Evolutionary conservation across 2,329 filamentous ascomycete species (phyloP), one percentile per base, ranked within the genome.

Genomic region (Xylaria sp.): DNA sequence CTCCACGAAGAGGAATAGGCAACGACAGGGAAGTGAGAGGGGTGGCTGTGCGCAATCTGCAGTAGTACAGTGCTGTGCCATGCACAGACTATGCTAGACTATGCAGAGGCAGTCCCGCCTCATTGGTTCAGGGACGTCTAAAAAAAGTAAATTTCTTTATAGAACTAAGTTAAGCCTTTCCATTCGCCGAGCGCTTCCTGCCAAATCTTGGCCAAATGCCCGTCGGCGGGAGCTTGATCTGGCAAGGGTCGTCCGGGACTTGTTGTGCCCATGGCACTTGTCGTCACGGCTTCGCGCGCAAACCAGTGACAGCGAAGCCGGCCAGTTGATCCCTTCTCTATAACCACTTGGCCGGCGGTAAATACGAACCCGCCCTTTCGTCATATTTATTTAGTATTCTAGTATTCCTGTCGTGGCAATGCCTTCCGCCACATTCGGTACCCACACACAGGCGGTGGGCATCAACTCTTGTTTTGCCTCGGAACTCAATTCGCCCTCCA

Each of bases 351-450:
- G 51, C 38, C 38, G 48, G 65, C 44, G 51, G 54, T 59, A 49
- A 63, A 67, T 59, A 63, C 59, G 42, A 59, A 59, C 38, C 59
- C 38, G 59, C 42, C 36, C 46, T 63, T 56, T 67, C 59, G 64
- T 64, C 67, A 67, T 60, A 49, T 40, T 40, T 60, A 49, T 40
- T 40, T 17, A 40, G 38, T 40, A 40, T 40, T 31, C 56, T 44
- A 23, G 62, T 69, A 64, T 73, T 70, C 66, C 67, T 13, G 57
- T 71, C 67, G 74, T 75, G 74, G 74, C 74, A 68, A 73, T 72
- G 65, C 71, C 65, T 70, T 40, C 65, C 65, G 65, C 65, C 68
- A 65, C 62, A 59, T 63, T 67, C 63, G 63, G 63, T 51, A 42
- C 48, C 54, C 59, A 44, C 57, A 44, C 57, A 40, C 44, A 23